Evolutionary conservation across 345 rosid genomes (phyloP).

Genomic region (Eucalyptus victrix): DNA sequence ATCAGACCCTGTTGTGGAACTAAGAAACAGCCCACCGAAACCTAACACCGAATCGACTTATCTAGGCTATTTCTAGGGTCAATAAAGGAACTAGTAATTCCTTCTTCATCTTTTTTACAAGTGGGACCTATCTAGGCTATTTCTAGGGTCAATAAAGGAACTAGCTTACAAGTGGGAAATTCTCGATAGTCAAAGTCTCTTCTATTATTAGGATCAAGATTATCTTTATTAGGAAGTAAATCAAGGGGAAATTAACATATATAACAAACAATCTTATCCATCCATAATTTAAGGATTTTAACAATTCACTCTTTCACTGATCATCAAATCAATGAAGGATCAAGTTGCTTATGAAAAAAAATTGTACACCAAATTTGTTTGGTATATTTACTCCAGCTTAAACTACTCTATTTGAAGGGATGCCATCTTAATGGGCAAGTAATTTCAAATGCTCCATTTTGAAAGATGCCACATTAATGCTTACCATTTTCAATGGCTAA

Average conservation of each 20-base stretch:
- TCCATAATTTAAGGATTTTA: background rate
- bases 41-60: fast-evolving
- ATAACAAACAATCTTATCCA: background rate
- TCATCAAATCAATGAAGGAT: background rate
- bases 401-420: background rate
- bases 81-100: background rate
- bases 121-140: background rate
- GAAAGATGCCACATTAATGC: background rate
- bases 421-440: background rate
- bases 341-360: background rate
- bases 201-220: background rate
- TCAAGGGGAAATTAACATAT: background rate
- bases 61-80: background rate
- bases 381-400: background rate
- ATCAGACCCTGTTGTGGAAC: background rate
- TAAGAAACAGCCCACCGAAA: background rate
- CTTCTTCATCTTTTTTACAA: background rate
- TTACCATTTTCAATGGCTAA: background rate
- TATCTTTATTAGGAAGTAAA: background rate
- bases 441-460: background rate
- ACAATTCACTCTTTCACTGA: background rate
- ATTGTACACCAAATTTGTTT: background rate
- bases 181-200: background rate
- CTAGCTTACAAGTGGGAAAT: background rate
- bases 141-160: background rate